Evolutionary conservation across 2,329 filamentous ascomycete genomes (phyloP), one percentile per base, ranked within the genome.

Genomic region (Trichoderma semiorbis): DNA sequence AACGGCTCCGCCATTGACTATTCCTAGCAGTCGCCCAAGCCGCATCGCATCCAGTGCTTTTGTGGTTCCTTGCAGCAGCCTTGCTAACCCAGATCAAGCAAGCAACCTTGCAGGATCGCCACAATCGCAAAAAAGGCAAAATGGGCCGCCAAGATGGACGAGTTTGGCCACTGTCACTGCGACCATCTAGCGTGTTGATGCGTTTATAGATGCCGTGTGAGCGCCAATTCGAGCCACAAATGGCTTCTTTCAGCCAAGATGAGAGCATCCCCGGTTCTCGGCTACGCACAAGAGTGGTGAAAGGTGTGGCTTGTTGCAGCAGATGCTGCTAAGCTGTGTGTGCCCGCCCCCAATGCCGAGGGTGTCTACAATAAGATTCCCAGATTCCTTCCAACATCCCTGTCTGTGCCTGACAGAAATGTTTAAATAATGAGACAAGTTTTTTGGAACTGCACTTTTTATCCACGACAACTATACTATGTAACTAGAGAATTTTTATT

Each of bases 101-200:
- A 39, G 55, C 65, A 68, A 68, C 65, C 65, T 68, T 60, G 55
- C 55, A 68, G 65, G 65, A 68, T 69, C 55, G 66, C 55, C 57
- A 69, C 55, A 36, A 28, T 50, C 39, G 57, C 55, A 69, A 69
- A 36, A 69, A 69, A 69, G 66, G 66, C 57, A 69, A 69, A 69
- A 69, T 69, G 66, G 66, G 66, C 66, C 66, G 66, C 66, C 66
- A 69, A 50, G 32, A n/a, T 61, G 55, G 66, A 69, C 57, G 39
- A 32, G 30, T 26, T 53, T 34, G 66, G 66, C 66, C 66, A 34
- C 57, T 11, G 14, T 14, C 26, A 18, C 55, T 62, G 66, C 66
- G 66, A 30, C 66, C 66, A 26, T 36, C 12, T 62, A 61, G 66
- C 57, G 66, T 36, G 57, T 61, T 18, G 16, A 34, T 32, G 24